Base-by-base conservation (phyloP, 208 protist species). In the Endotrypanum monterogeii region DNA sequence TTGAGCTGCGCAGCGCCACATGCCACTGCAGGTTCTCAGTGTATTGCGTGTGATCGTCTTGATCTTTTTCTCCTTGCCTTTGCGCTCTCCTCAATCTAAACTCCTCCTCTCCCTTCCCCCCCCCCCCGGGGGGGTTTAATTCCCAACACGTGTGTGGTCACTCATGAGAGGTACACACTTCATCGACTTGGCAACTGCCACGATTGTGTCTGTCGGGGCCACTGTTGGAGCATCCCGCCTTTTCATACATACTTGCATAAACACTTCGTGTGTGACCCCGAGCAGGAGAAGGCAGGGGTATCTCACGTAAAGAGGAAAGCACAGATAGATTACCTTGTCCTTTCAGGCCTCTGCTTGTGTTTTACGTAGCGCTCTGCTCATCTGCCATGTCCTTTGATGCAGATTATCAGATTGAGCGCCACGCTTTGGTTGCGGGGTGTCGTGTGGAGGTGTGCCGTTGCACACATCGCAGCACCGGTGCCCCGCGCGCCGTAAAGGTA, bases 401-500 rank as follows among this genome's bases (percentile, higher is more conserved):
- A 0, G 76, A 88, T 18, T 97, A 93, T 71, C 68, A 88, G 41
- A 63, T 94, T 18, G 85, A 90, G 39, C 67, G 66, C 3, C 71
- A 74, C 44, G 63, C 85, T 25, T 89, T 93, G 50, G 75, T 69
- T 6, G 57, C 46, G 30, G 82, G 84, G 25, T 66, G 78, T n/a
- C 51, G 37, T 7, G 80, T 85, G n/a, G 52, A 74, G 30, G 73
- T 97, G 28, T 88, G 81, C 69, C 81, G 78, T 25, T 93, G 90
- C 84, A 85, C 63, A 18, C 68, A 91, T 66, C 60, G 76, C 51
- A 51, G 71, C 50, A 89, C 82, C 32, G 88, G 84, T 18, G 79
- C 70, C 16, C 23, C 56, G 32, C 79, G 84, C 62, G 90, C 76
- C 23, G 91, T 84, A 32, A 97, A 97, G 77, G 73, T 90, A 0